Evolutionary conservation across 805 yeast genomes (phyloP).

Genomic region (Blastobotrys robertii): DNA sequence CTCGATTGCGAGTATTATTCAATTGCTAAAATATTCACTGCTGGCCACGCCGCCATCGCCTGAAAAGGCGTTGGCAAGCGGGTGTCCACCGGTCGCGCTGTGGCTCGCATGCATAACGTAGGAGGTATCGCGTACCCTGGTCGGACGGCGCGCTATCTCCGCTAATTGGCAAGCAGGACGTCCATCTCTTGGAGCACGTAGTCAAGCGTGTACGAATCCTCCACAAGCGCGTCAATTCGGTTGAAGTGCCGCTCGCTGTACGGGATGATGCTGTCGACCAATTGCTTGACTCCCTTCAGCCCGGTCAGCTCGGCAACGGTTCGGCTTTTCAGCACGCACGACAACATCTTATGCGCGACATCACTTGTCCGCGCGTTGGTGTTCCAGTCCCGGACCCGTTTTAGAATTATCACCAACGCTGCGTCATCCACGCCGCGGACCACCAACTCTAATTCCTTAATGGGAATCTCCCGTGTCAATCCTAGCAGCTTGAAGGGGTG

Average conservation of each 20-base stretch:
- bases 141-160: too few species aligned
- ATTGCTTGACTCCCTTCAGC: slow-evolving; percentile 55
- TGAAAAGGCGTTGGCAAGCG: too few species aligned
- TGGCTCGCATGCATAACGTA: too few species aligned
- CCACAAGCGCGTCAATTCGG: slow-evolving; percentile 70
- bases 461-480: slow-evolving; percentile 50
- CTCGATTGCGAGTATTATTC: too few species aligned
- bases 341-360: slow-evolving; percentile 69
- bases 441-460: slow-evolving; percentile 35
- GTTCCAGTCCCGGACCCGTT: slow-evolving; percentile 90
- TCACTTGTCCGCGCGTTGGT: slow-evolving; percentile 73
- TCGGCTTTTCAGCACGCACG: slow-evolving; percentile 49
- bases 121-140: too few species aligned
- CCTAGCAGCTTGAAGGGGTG: slow-evolving; percentile 84
- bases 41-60: too few species aligned
- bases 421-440: slow-evolving; percentile 48
- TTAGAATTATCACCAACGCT: slow-evolving; percentile 60
- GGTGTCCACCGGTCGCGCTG: too few species aligned
- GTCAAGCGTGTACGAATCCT: slow-evolving; percentile 78
- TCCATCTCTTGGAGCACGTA: slow-evolving; percentile 65
- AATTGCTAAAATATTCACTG: too few species aligned
- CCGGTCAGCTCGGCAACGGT: slow-evolving; percentile 47
- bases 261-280: slow-evolving; percentile 72
- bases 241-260: slow-evolving; percentile 79
- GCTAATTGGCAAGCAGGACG: not conserved